phyloP scores from a whole-genome alignment of 192 early-diverging fungal genomes.

The Coemansia sp. region DNA sequence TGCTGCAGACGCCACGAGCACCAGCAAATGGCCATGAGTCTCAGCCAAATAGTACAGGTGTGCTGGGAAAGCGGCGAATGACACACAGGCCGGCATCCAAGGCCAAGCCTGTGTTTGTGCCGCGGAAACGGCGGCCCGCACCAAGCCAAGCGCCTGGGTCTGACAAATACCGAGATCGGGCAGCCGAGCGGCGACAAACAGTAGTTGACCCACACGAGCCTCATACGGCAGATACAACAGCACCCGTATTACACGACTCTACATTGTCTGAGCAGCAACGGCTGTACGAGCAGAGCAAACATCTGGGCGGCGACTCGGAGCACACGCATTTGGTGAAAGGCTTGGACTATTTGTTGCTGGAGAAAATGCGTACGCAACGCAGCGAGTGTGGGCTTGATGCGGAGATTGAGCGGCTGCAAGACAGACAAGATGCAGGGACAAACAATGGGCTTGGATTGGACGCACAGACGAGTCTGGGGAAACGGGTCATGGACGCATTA shows the following conservation, averaged over 20 bases:
- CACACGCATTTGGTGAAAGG: slow-evolving; percentile 95
- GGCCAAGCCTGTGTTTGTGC: background rate
- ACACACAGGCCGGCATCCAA: slow-evolving; percentile 1
- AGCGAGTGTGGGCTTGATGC: slow-evolving; percentile 40
- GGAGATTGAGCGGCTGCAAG: slow-evolving; percentile 27
- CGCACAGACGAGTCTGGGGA: slow-evolving; percentile 6
- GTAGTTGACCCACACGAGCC: background rate
- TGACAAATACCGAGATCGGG: slow-evolving; percentile 78
- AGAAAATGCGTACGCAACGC: slow-evolving; percentile 61
- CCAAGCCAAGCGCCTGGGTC: background rate
- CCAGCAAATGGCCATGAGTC: background rate
- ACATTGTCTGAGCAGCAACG: slow-evolving; percentile 5
- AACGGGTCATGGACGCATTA: slow-evolving; percentile 41
- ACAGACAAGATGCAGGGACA: background rate
- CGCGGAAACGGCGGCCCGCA: background rate
- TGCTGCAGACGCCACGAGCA: slow-evolving; percentile 16
- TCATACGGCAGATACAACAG: background rate
- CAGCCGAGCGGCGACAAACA: slow-evolving; percentile 79
- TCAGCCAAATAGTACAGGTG: background rate
- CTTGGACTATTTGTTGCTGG: slow-evolving; percentile 80
- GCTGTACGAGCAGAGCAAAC: slow-evolving; percentile 81
- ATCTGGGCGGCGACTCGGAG: slow-evolving; percentile 79
- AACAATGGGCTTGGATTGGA: background rate
- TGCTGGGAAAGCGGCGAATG: slow-evolving; percentile 7
- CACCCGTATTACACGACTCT: background rate